Conservation (phyloP, 495 filamentous ascomycete genomes). For the Lepraria neglecta region DNA sequence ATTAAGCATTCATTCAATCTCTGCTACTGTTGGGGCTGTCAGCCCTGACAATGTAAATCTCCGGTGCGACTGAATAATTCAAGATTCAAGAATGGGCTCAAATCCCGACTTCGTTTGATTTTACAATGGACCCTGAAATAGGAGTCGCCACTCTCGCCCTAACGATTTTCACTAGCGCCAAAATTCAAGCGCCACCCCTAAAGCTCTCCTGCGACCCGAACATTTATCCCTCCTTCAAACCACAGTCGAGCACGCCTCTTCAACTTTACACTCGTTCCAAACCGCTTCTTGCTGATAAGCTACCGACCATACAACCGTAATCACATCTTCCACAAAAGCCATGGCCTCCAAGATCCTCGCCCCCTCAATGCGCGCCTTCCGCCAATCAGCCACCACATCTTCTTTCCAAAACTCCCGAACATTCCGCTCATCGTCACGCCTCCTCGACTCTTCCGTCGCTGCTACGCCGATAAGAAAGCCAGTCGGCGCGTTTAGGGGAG, state of each 20-base stretch:
- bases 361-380: constrained; percentile 18
- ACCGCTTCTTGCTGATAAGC: neutral
- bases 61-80: too few species aligned
- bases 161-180: neutral
- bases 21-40: too few species aligned
- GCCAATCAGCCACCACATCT: neutral
- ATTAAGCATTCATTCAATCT: too few species aligned
- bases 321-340: neutral
- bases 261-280: constrained; percentile 2
- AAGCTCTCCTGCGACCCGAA: neutral
- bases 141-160: neutral
- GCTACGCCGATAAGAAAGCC: constrained; percentile 68
- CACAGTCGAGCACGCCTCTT: neutral
- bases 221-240: constrained; percentile 4
- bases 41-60: too few species aligned
- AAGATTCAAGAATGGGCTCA: too few species aligned
- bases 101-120: too few species aligned
- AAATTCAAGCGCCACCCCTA: neutral
- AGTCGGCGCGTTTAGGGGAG: constrained; percentile 86
- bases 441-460: constrained; percentile 24
- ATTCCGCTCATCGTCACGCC: constrained; percentile 18
- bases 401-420: constrained; percentile 3
- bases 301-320: neutral
- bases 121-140: too few species aligned
- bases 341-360: constrained; percentile 16